Base-by-base conservation (phyloP, 768 basidiomycete genomes). In the Pisolithus tinctorius region DNA sequence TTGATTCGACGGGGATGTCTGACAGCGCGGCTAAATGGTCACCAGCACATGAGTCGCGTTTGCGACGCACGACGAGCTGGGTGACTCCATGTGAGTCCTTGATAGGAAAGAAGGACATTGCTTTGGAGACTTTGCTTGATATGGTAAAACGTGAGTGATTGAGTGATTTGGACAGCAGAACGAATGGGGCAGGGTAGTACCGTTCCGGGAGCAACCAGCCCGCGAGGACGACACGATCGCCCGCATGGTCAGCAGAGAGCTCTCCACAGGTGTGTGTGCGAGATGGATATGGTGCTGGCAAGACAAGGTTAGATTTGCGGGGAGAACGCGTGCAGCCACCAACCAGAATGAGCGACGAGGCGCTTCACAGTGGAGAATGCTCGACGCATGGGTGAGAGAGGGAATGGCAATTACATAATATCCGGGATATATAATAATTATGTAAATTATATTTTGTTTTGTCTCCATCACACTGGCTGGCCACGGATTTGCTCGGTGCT, bases 121-220 rank as follows among this genome's bases (percentile, higher is more conserved):
- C 69, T 67, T 81, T 84, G 49, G 73, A 74, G 16, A 84, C 75
- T 67, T 84, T 84, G 30, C 89, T 93, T 72, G 45, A 63, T 63
- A 60, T 54, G 56, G 63, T 60, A 60, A 59, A 63, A 61, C 60
- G 75, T 58, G 74, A 69, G 58, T 57, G 61, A 52, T 39, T 50
- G 53, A 61, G 62, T 61, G 63, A 69, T 20, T 20, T 20, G 20
- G 20, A 63, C 65, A 67, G 63, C 63, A 58, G 46, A 30, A 27
- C 41, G 36, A 50, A 53, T 36, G 50, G 46, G 64, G 58, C 53
- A 72, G 78, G 69, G 69, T 11, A 23, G 25, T 29, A 92, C 90
- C 92, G 81, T 70, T 84, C 86, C 50, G 83, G 79, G 58, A 87
- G 82, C 52, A 95, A 72, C 84, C 86, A 90, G 31, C 93, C 93